Evolutionary conservation across 2,329 filamentous ascomycete genomes (phyloP).

Genomic region (Volutella citrinella): DNA sequence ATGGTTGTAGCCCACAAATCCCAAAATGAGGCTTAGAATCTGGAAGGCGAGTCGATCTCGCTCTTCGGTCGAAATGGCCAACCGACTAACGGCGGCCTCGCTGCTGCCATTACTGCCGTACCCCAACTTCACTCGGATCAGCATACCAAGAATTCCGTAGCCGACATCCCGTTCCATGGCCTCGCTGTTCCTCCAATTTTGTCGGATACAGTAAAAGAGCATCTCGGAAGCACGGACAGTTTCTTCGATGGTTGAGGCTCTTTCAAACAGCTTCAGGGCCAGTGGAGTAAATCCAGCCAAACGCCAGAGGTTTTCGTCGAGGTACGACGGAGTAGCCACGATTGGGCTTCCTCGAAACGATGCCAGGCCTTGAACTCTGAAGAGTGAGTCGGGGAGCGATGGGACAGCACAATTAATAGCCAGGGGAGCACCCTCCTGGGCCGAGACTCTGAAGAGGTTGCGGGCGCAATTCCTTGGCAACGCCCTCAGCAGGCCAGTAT

Average conservation of each 20-base stretch:
- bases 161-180: constrained; percentile 96
- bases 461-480: constrained; percentile 72
- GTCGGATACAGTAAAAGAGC: constrained; percentile 79
- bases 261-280: constrained; percentile 79
- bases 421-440: constrained; percentile 63
- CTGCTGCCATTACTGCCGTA: constrained; percentile 33
- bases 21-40: constrained; percentile 73
- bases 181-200: constrained; percentile 96
- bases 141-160: constrained; percentile 80
- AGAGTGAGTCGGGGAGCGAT: constrained; percentile 84
- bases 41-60: constrained; percentile 56
- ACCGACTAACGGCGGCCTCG: constrained; percentile 33
- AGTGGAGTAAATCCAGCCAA: constrained; percentile 88
- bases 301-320: constrained; percentile 92
- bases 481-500: constrained; percentile 71
- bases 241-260: constrained; percentile 66
- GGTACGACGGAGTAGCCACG: constrained; percentile 73
- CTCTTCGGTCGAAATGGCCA: constrained; percentile 49
- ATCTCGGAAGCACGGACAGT: constrained; percentile 77
- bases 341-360: constrained; percentile 81
- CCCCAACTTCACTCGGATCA: constrained; percentile 80
- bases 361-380: constrained; percentile 75
- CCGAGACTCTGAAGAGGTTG: constrained; percentile 43
- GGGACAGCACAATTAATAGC: constrained; percentile 87
- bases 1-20: constrained; percentile 86